These are phyloP conservation scores for Litsea cubeba DNA, from an alignment of 164 flowering plant genomes.

Conservation along the genomic window DNA sequence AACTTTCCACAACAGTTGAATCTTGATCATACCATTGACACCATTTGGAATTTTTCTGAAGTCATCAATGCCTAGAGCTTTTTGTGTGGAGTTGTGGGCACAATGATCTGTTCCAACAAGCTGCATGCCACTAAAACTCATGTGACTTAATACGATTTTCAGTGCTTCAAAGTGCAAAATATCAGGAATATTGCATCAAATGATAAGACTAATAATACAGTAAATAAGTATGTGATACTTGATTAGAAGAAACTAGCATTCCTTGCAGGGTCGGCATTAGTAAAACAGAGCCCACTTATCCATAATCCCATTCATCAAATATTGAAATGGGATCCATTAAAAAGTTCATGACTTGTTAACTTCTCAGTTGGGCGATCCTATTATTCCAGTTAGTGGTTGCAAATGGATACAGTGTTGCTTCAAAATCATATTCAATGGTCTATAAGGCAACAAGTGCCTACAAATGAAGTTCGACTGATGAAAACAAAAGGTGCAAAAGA, in stretches of 20 bases:
- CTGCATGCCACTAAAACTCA: slow-evolving; percentile 34
- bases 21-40: slow-evolving; percentile 71
- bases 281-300: neutral
- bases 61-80: slow-evolving; percentile 85
- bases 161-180: neutral
- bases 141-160: neutral
- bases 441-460: neutral
- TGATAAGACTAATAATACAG: neutral
- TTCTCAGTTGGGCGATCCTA: neutral
- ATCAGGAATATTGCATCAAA: neutral
- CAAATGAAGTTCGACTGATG: neutral
- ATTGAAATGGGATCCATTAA: neutral
- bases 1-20: neutral
- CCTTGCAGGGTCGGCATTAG: neutral
- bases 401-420: neutral
- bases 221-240: neutral
- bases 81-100: slow-evolving; percentile 82
- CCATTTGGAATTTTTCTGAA: slow-evolving; percentile 98
- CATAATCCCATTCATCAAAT: neutral
- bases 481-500: neutral
- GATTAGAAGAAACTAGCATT: too few species aligned
- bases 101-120: slow-evolving; percentile 99
- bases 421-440: too few species aligned
- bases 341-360: neutral
- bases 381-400: neutral